Conservation (phyloP, 1,139 yeast genomes). For the Nakaseomyces nivariensis region DNA sequence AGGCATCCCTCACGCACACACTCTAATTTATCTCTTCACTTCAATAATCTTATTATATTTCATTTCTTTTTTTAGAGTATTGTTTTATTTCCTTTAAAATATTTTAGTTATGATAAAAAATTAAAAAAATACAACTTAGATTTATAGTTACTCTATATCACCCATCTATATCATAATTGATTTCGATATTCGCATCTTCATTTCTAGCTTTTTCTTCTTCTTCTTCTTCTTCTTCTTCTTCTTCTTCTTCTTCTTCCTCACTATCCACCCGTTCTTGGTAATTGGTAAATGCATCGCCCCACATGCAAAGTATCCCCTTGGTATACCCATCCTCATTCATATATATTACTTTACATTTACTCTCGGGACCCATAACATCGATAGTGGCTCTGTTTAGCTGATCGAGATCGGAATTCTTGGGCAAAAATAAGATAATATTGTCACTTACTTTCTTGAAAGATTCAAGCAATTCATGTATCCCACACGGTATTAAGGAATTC, state of each 20-base stretch:
- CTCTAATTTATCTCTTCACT: neutral
- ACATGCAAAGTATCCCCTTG: slow-evolving; percentile 50
- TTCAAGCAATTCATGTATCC: slow-evolving; percentile 36
- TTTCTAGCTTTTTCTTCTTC: neutral
- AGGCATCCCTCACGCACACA: no score
- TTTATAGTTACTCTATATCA: slow-evolving; percentile 2
- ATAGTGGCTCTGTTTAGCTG: slow-evolving; percentile 45
- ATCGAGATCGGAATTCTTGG: slow-evolving; percentile 52
- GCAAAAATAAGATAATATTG: slow-evolving; percentile 65
- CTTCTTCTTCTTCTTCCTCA: slow-evolving; percentile 2
- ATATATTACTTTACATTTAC: slow-evolving; percentile 41
- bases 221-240: slow-evolving; percentile 2
- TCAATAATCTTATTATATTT: neutral
- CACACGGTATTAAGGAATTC: slow-evolving; percentile 37
- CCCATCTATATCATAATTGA: slow-evolving; percentile 18
- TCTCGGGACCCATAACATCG: slow-evolving; percentile 37
- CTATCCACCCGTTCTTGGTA: slow-evolving; percentile 6
- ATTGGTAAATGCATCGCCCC: slow-evolving; percentile 38
- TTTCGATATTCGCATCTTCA: neutral
- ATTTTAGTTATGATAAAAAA: no score
- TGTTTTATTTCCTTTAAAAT: neutral
- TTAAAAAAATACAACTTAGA: no score
- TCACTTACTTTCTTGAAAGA: slow-evolving; percentile 37
- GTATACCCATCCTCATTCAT: slow-evolving; percentile 36
- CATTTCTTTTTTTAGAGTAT: slow-evolving; percentile 1